These are phyloP conservation scores for Collybia nuda DNA, from an alignment of 768 basidiomycete species.

Conservation along the genomic window DNA sequence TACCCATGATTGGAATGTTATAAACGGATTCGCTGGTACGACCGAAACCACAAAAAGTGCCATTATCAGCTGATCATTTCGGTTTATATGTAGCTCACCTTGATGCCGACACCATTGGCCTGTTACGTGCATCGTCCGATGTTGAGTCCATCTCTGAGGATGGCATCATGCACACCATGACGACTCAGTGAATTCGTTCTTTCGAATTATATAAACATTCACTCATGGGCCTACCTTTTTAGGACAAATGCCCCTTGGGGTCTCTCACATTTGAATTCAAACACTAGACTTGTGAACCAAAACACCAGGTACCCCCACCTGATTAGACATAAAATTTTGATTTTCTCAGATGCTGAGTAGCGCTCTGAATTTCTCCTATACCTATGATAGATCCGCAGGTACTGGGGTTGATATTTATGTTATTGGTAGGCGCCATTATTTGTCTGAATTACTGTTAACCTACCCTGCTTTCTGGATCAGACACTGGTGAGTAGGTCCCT, in stretches of 20 bases:
- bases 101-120: slow-evolving; percentile 12
- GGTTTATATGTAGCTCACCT: slow-evolving; percentile 9
- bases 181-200: slow-evolving; percentile 15
- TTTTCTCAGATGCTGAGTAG: neutral
- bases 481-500: no score
- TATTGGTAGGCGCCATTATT: slow-evolving; percentile 23
- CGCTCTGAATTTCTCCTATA: slow-evolving; percentile 1
- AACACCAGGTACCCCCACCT: neutral
- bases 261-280: slow-evolving; percentile 18
- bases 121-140: slow-evolving; percentile 16
- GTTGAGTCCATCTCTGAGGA: slow-evolving; percentile 26
- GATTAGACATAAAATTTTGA: no score
- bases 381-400: neutral
- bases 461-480: neutral
- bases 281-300: slow-evolving; percentile 9
- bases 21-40: slow-evolving; percentile 25
- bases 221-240: neutral
- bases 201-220: no score
- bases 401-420: slow-evolving; percentile 2
- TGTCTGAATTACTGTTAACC: neutral
- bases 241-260: slow-evolving; percentile 30
- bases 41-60: neutral
- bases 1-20: slow-evolving; percentile 11
- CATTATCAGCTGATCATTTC: neutral
- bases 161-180: slow-evolving; percentile 19